Conservation (phyloP, 768 basidiomycete species). For the Mycena polygramma region DNA sequence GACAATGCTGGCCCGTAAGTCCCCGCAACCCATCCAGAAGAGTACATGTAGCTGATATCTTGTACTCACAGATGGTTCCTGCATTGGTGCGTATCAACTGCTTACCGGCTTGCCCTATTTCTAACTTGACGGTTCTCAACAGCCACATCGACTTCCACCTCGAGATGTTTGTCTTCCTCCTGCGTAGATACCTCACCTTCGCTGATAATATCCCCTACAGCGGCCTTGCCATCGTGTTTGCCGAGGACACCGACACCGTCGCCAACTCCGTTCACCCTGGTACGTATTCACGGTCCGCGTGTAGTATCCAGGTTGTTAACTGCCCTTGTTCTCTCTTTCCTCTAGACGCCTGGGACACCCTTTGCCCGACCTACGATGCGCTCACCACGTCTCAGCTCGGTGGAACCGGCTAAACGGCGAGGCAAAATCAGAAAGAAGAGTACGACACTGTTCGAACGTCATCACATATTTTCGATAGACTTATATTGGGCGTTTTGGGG, state of each 20-base stretch:
- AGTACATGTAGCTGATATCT: neutral
- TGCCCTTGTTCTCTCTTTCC: constrained; percentile 1
- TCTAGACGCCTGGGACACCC: constrained; percentile 42
- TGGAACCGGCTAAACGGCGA: too few species aligned
- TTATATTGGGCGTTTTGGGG: too few species aligned
- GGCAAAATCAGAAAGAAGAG: too few species aligned
- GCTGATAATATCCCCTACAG: neutral
- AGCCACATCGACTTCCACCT: constrained; percentile 56
- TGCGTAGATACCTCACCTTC: neutral
- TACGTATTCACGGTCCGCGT: neutral
- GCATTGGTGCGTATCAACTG: constrained; percentile 43
- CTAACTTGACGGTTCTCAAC: too few species aligned
- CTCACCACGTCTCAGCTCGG: neutral
- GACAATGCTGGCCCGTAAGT: constrained; percentile 51
- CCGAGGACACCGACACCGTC: constrained; percentile 21
- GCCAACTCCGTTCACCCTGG: constrained; percentile 9
- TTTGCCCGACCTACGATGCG: constrained; percentile 47
- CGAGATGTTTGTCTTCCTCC: constrained; percentile 42
- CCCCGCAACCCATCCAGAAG: too few species aligned
- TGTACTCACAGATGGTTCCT: constrained; percentile 39
- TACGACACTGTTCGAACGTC: too few species aligned
- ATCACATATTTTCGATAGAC: too few species aligned
- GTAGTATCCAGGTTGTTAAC: too few species aligned
- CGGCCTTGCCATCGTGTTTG: constrained; percentile 25
- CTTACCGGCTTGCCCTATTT: too few species aligned